Conservation (phyloP, 108 stramenopile genomes). For the Discostella pseudostelligera region DNA sequence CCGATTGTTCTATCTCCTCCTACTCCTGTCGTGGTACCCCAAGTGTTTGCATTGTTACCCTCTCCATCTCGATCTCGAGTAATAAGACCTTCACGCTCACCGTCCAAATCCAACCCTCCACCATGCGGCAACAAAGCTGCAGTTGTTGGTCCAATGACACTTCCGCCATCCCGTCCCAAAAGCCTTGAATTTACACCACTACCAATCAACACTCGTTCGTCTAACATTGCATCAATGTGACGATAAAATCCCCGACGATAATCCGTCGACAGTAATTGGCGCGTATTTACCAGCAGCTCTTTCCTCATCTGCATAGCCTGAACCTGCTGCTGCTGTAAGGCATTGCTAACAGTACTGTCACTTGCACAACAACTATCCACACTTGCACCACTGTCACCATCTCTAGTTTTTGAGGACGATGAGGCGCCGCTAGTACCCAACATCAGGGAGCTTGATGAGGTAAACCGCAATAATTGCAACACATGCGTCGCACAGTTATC, state of each 20-base stretch:
- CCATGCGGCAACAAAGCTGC: background rate
- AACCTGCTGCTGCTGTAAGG: constrained; percentile 23
- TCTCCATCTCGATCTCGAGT: background rate
- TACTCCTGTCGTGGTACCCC: background rate
- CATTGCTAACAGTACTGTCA: background rate
- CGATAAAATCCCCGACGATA: constrained; percentile 87
- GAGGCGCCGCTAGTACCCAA: background rate
- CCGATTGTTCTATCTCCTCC: background rate
- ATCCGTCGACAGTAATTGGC: constrained; percentile 89
- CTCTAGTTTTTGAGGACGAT: background rate
- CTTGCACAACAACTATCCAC: background rate
- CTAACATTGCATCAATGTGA: constrained; percentile 87
- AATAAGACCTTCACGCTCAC: background rate
- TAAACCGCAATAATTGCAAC: constrained; percentile 1
- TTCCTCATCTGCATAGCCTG: constrained; percentile 80
- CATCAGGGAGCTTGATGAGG: background rate
- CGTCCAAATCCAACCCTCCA: constrained; percentile 4
- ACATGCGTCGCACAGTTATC: constrained; percentile 5
- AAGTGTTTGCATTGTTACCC: background rate
- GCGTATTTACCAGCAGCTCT: constrained; percentile 87
- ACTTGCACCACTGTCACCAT: background rate
- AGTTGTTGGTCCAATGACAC: background rate
- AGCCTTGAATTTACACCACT: constrained; percentile 6
- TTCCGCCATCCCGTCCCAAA: background rate
- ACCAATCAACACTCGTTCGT: constrained; percentile 82